These are phyloP conservation scores for Diaporthe vaccinii DNA, from an alignment of 2,329 filamentous ascomycete species.

Conservation along the genomic window DNA sequence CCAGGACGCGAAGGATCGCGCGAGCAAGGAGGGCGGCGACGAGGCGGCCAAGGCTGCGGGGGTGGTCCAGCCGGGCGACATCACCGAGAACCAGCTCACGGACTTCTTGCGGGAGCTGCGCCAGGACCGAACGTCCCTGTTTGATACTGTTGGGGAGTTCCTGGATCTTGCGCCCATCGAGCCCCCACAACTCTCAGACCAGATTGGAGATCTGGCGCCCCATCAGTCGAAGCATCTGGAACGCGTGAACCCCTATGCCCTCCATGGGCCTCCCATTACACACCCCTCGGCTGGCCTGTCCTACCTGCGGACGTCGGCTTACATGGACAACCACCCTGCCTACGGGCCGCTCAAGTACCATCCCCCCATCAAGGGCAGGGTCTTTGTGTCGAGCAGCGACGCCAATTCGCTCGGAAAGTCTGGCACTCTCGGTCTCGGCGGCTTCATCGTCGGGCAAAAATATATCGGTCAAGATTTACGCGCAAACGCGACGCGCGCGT, in stretches of 20 bases:
- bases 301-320: slow-evolving; percentile 69
- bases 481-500: slow-evolving; percentile 43
- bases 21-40: slow-evolving; percentile 55
- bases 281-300: slow-evolving; percentile 75
- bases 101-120: slow-evolving; percentile 68
- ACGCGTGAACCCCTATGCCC: slow-evolving; percentile 60
- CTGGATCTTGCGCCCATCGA: slow-evolving; percentile 71
- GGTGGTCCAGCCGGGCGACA: slow-evolving; percentile 51
- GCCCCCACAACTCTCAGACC: slow-evolving; percentile 47
- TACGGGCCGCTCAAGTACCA: slow-evolving; percentile 70
- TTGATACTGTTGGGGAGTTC: slow-evolving; percentile 69
- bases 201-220: slow-evolving; percentile 43
- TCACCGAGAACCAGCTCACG: slow-evolving; percentile 65
- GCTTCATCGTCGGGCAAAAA: slow-evolving; percentile 62
- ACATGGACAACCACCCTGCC: slow-evolving; percentile 70
- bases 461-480: neutral
- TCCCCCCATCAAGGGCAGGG: slow-evolving; percentile 63
- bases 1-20: slow-evolving; percentile 51
- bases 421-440: slow-evolving; percentile 67
- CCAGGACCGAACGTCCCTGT: slow-evolving; percentile 63
- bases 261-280: slow-evolving; percentile 68
- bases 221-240: slow-evolving; percentile 44
- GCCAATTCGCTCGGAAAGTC: neutral
- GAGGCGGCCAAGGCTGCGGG: slow-evolving; percentile 48
- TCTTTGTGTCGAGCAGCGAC: slow-evolving; percentile 46